Base-by-base conservation (phyloP, 257 asterid genomes). In the Leonotis leonurus region DNA sequence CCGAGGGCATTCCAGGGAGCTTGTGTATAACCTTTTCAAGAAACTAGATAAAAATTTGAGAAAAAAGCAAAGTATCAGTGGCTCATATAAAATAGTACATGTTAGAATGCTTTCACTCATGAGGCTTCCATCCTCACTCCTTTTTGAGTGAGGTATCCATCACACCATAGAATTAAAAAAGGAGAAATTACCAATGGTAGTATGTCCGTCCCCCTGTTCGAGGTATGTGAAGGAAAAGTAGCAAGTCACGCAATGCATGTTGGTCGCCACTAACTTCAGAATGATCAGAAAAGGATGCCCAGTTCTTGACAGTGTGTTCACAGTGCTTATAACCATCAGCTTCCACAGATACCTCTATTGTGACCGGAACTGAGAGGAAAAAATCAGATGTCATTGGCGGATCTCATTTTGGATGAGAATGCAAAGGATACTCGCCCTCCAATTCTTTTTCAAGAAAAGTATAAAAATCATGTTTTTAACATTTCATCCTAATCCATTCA, bases 161-260 rank as follows among this genome's bases (percentile, higher is more conserved):
- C 18, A 18, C 44, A 45, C 26, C 35, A 73, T 11, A 54, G 57
- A 63, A 27, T 57, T 57, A 22, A 48, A 57, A 43, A 45, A 36
- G 52, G 14, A 16, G 53, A 27, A 26, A 30, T 75, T 81, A 89
- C 99, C 99, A 93, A 66, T 89, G 88, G 60, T 81, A 87, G 73
- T 93, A 93, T 22, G 99, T 85, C 5, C 99, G 68, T 26, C 99
- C 99, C 36, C 99, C 99, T 24, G 99, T 93, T 77, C 99, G 90
- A 56, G 99, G 99, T 29, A 93, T 63, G 53, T 93, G 99, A 68
- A 93, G 97, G 79, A 93, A 93, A 81, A 89, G 90, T 63, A 93
- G 95, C 85, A 89, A 70, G 79, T 93, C 90, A 36, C 73, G 84
- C 81, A 93, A 64, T 18, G 77, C 44, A 72, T 86, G 95, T 59